phyloP scores from a whole-genome alignment of 2,329 filamentous ascomycete genomes.

The Pseudocercospora cruenta region DNA sequence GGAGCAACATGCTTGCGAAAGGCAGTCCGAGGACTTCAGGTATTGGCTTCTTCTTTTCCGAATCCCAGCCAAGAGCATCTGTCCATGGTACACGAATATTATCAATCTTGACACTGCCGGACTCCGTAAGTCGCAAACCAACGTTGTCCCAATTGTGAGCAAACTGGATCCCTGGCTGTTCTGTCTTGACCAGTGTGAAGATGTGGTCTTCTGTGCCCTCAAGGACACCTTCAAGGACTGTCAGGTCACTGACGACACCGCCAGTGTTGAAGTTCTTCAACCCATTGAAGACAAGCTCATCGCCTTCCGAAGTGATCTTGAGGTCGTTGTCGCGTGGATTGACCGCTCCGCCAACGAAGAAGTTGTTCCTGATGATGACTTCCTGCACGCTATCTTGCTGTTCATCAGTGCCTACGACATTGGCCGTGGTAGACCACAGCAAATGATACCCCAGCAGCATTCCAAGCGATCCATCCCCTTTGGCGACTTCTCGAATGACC shows the following conservation, averaged over 20 bases:
- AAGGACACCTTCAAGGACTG: conserved; percentile 66
- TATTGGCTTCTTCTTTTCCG: conserved; percentile 54
- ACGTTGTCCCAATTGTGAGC: conserved; percentile 67
- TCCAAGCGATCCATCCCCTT: conserved; percentile 66
- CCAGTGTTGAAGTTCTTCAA: conserved; percentile 71
- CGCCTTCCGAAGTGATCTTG: conserved; percentile 58
- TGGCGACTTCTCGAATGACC: conserved; percentile 64
- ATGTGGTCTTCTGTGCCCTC: conserved; percentile 63
- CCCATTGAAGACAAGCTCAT: conserved; percentile 62
- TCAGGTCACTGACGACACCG: conserved; percentile 67
- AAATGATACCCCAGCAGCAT: conserved; percentile 70
- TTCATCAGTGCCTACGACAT: conserved; percentile 62
- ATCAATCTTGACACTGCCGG: conserved; percentile 63
- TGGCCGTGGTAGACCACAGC: conserved; percentile 65
- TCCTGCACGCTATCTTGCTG: conserved; percentile 62
- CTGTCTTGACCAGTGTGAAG: conserved; percentile 63
- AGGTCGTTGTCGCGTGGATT: conserved; percentile 68
- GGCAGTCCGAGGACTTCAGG: conserved; percentile 56
- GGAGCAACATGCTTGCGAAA: conserved; percentile 62
- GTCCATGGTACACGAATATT: conserved; percentile 61
- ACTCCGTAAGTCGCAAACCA: conserved; percentile 66
- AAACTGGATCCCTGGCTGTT: conserved; percentile 62
- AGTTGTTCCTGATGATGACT: conserved; percentile 65
- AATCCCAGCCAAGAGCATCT: conserved; percentile 66
- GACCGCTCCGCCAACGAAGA: conserved; percentile 66